These are phyloP conservation scores for Aspergillus ochraceoroseus DNA, from an alignment of 2,329 filamentous ascomycete species.

Conservation along the genomic window DNA sequence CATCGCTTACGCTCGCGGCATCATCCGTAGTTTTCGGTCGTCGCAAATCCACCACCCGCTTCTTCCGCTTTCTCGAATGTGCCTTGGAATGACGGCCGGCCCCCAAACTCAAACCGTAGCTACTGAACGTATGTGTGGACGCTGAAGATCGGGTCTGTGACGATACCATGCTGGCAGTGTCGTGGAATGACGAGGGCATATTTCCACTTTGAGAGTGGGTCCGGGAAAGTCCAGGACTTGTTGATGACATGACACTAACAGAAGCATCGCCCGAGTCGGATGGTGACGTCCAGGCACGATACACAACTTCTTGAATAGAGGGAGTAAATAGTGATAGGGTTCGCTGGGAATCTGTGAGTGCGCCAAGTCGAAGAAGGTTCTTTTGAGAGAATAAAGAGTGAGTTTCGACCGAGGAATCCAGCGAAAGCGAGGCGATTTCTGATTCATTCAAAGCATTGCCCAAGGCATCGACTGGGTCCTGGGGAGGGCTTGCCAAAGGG, in stretches of 20 bases:
- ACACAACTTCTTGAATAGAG: conserved; percentile 82
- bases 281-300: conserved; percentile 83
- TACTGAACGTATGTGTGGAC: conserved; percentile 34
- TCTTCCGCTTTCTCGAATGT: conserved; percentile 45
- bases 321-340: conserved; percentile 90
- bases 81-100: conserved; percentile 44
- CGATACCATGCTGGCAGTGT: conserved; percentile 63
- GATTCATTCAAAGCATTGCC: conserved; percentile 71
- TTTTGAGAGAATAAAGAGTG: conserved; percentile 94
- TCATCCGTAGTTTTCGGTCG: conserved; percentile 41
- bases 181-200: conserved; percentile 70
- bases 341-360: conserved; percentile 79
- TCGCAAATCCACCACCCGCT: conserved; percentile 47
- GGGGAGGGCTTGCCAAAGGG: conserved; percentile 73
- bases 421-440: conserved; percentile 68
- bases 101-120: conserved; percentile 39
- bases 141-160: conserved; percentile 55
- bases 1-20: conserved; percentile 41
- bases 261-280: conserved; percentile 62
- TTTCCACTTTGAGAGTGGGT: conserved; percentile 61
- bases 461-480: conserved; percentile 75
- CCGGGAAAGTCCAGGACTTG: conserved; percentile 53
- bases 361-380: conserved; percentile 77
- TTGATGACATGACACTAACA: conserved; percentile 38
- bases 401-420: conserved; percentile 74